Evolutionary conservation across 2,329 filamentous ascomycete species (phyloP).

Genomic region (Cytospora leucostoma): DNA sequence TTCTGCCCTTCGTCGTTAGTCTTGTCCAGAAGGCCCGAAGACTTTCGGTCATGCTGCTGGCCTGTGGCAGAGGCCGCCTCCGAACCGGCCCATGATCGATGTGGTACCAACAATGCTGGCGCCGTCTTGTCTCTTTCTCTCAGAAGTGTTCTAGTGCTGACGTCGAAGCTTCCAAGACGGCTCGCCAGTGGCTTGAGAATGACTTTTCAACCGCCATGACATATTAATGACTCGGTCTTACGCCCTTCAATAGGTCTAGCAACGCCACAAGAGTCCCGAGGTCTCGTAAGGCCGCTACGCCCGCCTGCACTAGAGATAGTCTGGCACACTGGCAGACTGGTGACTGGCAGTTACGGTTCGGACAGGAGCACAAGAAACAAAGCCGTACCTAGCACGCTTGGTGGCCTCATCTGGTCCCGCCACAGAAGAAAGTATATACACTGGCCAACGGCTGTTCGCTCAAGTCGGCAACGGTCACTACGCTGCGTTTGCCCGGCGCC

Average conservation of each 20-base stretch:
- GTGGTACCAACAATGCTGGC: conserved; percentile 16
- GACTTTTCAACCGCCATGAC: conserved; percentile 19
- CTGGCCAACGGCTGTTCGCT: neutral
- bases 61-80: conserved; percentile 14
- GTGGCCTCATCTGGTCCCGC: neutral
- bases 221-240: conserved; percentile 13
- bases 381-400: neutral
- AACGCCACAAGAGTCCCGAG: neutral
- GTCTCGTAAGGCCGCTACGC: conserved; percentile 9
- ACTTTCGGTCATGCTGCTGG: conserved; percentile 22
- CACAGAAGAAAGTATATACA: neutral
- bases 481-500: neutral
- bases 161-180: conserved; percentile 19
- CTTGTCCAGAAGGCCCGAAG: conserved; percentile 17
- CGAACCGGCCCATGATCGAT: conserved; percentile 19
- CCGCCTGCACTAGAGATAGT: conserved; percentile 1
- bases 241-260: neutral
- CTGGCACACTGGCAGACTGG: neutral
- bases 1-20: conserved; percentile 2
- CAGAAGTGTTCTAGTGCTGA: conserved; percentile 16
- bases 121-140: conserved; percentile 10
- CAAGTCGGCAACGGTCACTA: neutral
- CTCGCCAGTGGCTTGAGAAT: conserved; percentile 1
- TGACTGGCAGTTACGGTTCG: no score
- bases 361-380: neutral